Conservation (phyloP, 345 rosid species). For the Populus nigra region DNA sequence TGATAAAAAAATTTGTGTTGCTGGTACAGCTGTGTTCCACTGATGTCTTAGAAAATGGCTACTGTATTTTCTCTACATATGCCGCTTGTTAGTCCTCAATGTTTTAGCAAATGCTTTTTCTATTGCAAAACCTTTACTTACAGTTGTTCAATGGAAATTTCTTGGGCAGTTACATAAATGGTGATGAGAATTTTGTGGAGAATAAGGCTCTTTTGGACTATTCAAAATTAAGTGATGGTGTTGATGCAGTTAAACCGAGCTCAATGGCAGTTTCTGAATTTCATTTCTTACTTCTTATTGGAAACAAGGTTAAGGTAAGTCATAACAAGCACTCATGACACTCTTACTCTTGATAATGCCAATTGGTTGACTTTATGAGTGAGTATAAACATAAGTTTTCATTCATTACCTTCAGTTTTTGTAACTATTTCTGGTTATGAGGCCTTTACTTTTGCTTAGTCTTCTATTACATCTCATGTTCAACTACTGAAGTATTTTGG, state of each 20-base stretch:
- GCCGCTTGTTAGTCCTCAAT: conserved; percentile 5
- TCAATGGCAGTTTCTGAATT: conserved; percentile 95
- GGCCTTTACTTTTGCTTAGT: not conserved
- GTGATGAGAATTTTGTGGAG: conserved; percentile 97
- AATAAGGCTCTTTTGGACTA: conserved; percentile 91
- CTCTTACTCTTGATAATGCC: conserved; percentile 4
- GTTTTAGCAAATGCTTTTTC: not conserved
- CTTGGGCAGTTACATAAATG: conserved; percentile 65
- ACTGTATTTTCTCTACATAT: not conserved
- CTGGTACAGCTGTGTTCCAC: not conserved
- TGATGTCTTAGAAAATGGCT: not conserved
- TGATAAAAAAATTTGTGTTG: not conserved
- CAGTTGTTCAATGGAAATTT: conserved; percentile 21
- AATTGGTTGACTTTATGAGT: not conserved
- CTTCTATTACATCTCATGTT: not conserved
- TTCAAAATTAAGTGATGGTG: conserved; percentile 67
- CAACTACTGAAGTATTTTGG: not conserved
- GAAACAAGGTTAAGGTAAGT: conserved; percentile 95
- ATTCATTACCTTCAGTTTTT: not conserved
- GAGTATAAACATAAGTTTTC: not conserved
- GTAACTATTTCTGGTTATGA: not conserved
- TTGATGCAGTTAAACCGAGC: conserved; percentile 70
- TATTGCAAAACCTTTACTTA: conserved; percentile 5
- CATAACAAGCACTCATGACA: conserved; percentile 9
- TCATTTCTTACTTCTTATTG: conserved; percentile 91